These are phyloP conservation scores for Neonectria ditissima DNA, from an alignment of 2,329 filamentous ascomycete species.

Conservation along the genomic window DNA sequence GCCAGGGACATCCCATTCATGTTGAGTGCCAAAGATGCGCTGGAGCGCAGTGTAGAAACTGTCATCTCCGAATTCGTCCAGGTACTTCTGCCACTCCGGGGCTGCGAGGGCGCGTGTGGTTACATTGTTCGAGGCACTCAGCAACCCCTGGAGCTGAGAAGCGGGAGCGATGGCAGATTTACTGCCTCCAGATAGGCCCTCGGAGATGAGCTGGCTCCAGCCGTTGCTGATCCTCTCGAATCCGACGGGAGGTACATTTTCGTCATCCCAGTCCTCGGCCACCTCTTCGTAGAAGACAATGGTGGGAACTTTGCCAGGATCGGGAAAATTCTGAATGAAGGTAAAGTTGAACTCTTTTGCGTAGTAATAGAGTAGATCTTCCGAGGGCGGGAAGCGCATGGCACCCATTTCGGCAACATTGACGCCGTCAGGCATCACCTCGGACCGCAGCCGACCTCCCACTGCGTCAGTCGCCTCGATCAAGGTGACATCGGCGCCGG, in stretches of 20 bases:
- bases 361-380: not conserved
- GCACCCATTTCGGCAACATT: not conserved
- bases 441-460: not conserved
- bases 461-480: not conserved
- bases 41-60: not conserved
- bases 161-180: not conserved
- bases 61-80: not conserved
- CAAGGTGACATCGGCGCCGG: not conserved
- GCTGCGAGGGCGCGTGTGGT: not conserved
- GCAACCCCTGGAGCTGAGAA: not conserved
- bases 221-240: not conserved
- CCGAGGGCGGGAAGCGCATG: not conserved
- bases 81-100: not conserved
- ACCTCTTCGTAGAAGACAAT: not conserved
- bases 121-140: not conserved
- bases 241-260: not conserved
- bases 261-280: not conserved
- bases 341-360: not conserved
- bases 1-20: not conserved
- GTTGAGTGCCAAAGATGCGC: not conserved
- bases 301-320: not conserved
- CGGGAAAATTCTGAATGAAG: not conserved
- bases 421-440: not conserved
- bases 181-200: not conserved
- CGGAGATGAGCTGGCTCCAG: not conserved